A percentile compares a stretch with the other conserved stretches of the same genome.
These are phyloP conservation scores for Ilex paraguariensis DNA, from an alignment of 305 asterid genomes.

Conservation along the genomic window DNA sequence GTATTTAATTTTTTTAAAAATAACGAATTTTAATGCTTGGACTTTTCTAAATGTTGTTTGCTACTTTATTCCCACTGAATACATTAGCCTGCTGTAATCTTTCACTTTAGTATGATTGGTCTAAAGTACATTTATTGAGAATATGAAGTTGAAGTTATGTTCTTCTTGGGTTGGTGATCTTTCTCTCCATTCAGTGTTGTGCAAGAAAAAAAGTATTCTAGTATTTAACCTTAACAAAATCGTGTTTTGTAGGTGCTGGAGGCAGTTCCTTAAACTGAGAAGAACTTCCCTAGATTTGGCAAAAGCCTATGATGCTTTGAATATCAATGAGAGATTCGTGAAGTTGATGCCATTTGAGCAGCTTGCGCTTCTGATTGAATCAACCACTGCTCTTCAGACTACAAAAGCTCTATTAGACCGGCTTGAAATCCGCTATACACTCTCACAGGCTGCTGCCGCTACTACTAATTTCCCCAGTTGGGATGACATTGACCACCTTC, in stretches of 20 bases:
- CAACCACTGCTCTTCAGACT: slow-evolving; percentile 16
- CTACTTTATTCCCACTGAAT: too few relatives aligned
- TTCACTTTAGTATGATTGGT: too few relatives aligned
- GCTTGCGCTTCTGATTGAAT: slow-evolving; percentile 19
- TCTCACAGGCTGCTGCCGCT: slow-evolving; percentile 13
- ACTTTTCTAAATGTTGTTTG: too few relatives aligned
- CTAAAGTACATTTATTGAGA: not conserved
- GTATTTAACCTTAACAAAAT: not conserved
- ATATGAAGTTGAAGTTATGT: too few relatives aligned
- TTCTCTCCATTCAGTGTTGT: too few relatives aligned
- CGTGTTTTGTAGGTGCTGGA: slow-evolving; percentile 21
- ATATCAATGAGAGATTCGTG: slow-evolving; percentile 10
- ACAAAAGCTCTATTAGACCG: slow-evolving; percentile 21
- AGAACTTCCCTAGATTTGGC: slow-evolving; percentile 19
- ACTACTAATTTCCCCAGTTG: slow-evolving; percentile 4
- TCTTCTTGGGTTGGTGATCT: too few relatives aligned
- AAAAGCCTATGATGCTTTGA: slow-evolving; percentile 17
- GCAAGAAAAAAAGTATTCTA: too few relatives aligned
- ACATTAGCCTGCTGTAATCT: too few relatives aligned
- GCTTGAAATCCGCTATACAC: slow-evolving; percentile 16
- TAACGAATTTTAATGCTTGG: too few relatives aligned
- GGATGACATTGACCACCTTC: slow-evolving; percentile 21
- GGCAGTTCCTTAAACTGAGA: slow-evolving; percentile 16
- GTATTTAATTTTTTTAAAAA: not conserved
- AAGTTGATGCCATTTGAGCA: slow-evolving; percentile 22